Conservation (phyloP, 1,139 yeast species). For the Kodamaea fungicola region DNA sequence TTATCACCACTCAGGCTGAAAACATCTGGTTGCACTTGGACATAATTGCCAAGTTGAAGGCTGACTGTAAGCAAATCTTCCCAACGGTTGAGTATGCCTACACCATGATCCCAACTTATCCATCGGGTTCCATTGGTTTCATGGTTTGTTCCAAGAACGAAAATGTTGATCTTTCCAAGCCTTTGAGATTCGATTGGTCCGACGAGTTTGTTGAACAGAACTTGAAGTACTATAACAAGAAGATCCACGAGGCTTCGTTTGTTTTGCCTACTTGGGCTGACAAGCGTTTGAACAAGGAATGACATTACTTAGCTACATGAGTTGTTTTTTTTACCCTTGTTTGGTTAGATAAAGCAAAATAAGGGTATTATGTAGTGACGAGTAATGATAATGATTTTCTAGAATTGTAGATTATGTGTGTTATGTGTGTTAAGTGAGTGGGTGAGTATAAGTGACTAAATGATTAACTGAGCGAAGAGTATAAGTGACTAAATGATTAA, state of each 20-base stretch:
- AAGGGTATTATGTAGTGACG: slow-evolving; percentile 6
- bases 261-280: slow-evolving; percentile 87
- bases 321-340: slow-evolving; percentile 6
- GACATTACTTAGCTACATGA: slow-evolving; percentile 8
- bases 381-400: slow-evolving; percentile 4
- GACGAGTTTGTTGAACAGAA: slow-evolving; percentile 59
- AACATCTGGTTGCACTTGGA: slow-evolving; percentile 85
- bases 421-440: too few relatives aligned
- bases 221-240: slow-evolving; percentile 75
- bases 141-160: slow-evolving; percentile 86
- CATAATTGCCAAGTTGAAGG: slow-evolving; percentile 70
- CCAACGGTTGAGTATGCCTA: slow-evolving; percentile 86
- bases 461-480: neutral
- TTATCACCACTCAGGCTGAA: slow-evolving; percentile 89
- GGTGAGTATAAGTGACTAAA: neutral
- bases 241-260: slow-evolving; percentile 80
- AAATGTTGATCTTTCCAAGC: slow-evolving; percentile 57
- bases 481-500: neutral
- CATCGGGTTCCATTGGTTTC: slow-evolving; percentile 91
- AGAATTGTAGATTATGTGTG: too few relatives aligned
- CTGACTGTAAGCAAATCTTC: slow-evolving; percentile 74
- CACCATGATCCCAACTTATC: slow-evolving; percentile 89
- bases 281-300: slow-evolving; percentile 23
- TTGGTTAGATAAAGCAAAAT: slow-evolving; percentile 8
- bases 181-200: slow-evolving; percentile 60